Conservation (phyloP, 2,329 filamentous ascomycete species). For the Erysiphe neolycopersici region DNA sequence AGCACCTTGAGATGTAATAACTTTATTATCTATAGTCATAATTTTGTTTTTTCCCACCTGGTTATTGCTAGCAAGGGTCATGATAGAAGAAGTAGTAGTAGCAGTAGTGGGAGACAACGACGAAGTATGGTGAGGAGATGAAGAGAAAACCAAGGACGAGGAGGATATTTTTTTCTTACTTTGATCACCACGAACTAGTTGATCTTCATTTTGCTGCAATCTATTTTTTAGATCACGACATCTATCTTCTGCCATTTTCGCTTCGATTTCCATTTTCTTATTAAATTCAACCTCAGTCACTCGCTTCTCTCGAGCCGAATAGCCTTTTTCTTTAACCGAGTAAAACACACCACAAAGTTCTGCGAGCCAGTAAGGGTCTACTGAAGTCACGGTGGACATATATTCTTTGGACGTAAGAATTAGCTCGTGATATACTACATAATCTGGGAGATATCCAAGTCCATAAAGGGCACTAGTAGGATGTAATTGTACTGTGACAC, state of each 20-base stretch:
- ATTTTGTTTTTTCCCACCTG: conserved; percentile 13
- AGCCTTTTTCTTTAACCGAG: conserved; percentile 91
- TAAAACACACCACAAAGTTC: conserved; percentile 95
- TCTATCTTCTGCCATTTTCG: conserved; percentile 74
- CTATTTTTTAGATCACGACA: conserved; percentile 30
- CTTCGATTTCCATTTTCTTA: conserved; percentile 73
- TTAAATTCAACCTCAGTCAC: conserved; percentile 85
- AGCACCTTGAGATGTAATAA: conserved; percentile 31
- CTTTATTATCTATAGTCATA: conserved; percentile 20
- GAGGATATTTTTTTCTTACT: no score
- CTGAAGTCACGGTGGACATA: conserved; percentile 87
- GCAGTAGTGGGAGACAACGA: background rate
- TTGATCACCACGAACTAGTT: background rate
- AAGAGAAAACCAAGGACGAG: no score
- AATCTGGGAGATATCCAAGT: conserved; percentile 78
- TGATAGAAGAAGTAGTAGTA: background rate
- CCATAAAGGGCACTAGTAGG: conserved; percentile 86
- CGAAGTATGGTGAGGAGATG: background rate
- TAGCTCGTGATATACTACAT: conserved; percentile 92
- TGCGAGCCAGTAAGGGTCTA: conserved; percentile 91
- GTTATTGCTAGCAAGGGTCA: no score
- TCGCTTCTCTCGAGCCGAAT: conserved; percentile 60
- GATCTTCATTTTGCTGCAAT: conserved; percentile 18
- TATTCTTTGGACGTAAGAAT: conserved; percentile 95
- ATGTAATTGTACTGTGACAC: conserved; percentile 79